Evolutionary conservation across 208 protist genomes (phyloP).

Genomic region (Crithidia mellificae): DNA sequence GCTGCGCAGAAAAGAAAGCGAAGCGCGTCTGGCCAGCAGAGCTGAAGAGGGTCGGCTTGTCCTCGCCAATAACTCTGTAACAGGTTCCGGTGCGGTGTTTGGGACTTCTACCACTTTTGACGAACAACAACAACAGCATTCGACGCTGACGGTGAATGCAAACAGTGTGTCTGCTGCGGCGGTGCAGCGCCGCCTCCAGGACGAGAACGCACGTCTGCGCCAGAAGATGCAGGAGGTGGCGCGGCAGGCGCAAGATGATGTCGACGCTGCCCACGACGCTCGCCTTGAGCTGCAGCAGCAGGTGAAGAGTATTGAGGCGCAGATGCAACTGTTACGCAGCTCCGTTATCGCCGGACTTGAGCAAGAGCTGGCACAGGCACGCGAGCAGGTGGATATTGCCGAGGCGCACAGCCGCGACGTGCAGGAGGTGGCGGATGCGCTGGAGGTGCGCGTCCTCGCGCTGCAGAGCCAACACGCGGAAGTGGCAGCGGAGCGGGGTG

Average conservation of each 20-base stretch:
- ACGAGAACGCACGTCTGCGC: constrained; percentile 29
- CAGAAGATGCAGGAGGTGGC: constrained; percentile 26
- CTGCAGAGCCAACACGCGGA: constrained; percentile 5
- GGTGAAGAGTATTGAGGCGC: constrained; percentile 16
- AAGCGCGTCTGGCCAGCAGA: neutral
- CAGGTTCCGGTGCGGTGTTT: neutral
- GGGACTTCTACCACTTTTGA: no score
- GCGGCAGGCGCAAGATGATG: constrained; percentile 31
- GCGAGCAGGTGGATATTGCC: constrained; percentile 6
- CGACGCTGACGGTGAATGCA: no score
- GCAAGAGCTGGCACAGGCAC: constrained; percentile 12
- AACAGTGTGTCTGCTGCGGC: no score
- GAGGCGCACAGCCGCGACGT: constrained; percentile 11
- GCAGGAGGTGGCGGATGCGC: constrained; percentile 12
- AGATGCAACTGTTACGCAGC: constrained; percentile 28
- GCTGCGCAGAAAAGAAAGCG: constrained; percentile 6
- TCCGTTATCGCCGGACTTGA: constrained; percentile 25
- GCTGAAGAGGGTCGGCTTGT: neutral
- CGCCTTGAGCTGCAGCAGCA: constrained; percentile 26
- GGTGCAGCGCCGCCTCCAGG: constrained; percentile 14
- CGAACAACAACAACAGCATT: neutral
- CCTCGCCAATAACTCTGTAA: neutral
- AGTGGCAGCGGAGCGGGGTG: neutral
- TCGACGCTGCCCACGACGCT: constrained; percentile 32
- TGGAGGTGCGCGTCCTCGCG: constrained; percentile 2